Evolutionary conservation across 2,329 filamentous ascomycete species (phyloP), one percentile per base, ranked within the genome.

Genomic region (Penicillium crustosum): DNA sequence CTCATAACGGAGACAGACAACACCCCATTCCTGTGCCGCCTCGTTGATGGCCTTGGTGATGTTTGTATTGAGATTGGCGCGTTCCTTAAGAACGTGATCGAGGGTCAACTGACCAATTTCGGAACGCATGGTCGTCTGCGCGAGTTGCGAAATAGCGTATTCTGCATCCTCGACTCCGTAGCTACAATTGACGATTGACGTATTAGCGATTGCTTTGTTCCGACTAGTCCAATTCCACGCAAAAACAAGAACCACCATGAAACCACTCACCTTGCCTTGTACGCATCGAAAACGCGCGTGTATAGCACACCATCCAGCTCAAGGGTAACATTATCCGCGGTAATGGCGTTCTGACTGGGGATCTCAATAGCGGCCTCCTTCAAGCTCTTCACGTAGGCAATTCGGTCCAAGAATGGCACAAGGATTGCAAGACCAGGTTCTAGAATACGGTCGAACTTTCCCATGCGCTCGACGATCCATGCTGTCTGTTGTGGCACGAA

Each of bases 401-500:
- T 97, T 61, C 92, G 89, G 78, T 99, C 94, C 75, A 99, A 80
- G 66, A 97, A 89, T 1, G 94, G 94, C 54, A 94, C 83, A 66
- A 99, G 79, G 62, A 99, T 83, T 23, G 94, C 93, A 61, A 99
- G 82, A 57, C 94, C 94, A 4, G 94, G 94, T 69, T 97, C 86
- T 50, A 99, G 81, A 70, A 99, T 97, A 60, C 93, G 86, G 78
- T 91, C 89, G 81, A 96, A 99, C 78, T 93, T 94, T 70, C 94
- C 94, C 94, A 99, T 99, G 72, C 94, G 93, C 84, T 99, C 94
- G 57, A 99, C 94, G 59, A 99, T 93, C 94, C 94, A 99, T 75
- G 94, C 94, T 68, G 93, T 97, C 81, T 99, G 94, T 78, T 99
- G 94, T n/a, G 94, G 94, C 42, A 99, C 94, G 77, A 97, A 99